Evolutionary conservation across 495 filamentous ascomycete species (phyloP).

Genomic region (Usnea hakonensis): DNA sequence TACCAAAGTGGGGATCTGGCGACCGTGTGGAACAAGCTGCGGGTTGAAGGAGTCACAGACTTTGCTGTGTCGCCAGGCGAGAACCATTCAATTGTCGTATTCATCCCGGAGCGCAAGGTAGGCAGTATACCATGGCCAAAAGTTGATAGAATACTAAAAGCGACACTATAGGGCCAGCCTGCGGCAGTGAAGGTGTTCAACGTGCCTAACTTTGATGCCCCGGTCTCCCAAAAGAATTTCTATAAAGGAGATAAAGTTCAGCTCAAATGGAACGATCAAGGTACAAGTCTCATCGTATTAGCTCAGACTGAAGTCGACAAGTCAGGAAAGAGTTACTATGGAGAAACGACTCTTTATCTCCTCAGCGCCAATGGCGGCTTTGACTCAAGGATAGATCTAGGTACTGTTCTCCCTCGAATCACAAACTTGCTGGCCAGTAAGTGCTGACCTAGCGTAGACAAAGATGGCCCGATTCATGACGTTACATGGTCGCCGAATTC

Average conservation of each 20-base stretch:
- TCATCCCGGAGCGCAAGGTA: conserved; percentile 92
- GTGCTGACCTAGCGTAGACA: conserved; percentile 48
- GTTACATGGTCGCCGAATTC: conserved; percentile 97
- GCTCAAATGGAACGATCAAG: conserved; percentile 90
- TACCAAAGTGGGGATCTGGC: conserved; percentile 77
- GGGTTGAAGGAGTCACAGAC: conserved; percentile 81
- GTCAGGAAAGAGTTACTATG: conserved; percentile 97
- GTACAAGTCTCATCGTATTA: conserved; percentile 85
- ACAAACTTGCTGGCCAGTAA: not conserved
- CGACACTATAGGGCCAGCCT: conserved; percentile 65
- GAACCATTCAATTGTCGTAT: conserved; percentile 84
- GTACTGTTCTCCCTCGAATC: conserved; percentile 35
- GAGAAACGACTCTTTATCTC: conserved; percentile 94
- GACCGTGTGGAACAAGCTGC: conserved; percentile 90
- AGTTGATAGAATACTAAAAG: conserved; percentile 7
- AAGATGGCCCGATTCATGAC: conserved; percentile 96
- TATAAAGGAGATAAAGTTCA: conserved; percentile 99
- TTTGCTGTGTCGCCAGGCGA: conserved; percentile 85
- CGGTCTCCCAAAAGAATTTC: conserved; percentile 95
- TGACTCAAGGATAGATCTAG: conserved; percentile 80
- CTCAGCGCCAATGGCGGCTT: conserved; percentile 86
- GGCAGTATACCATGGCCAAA: not conserved
- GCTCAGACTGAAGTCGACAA: conserved; percentile 98
- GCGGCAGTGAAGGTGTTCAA: conserved; percentile 90
- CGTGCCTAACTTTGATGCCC: conserved; percentile 69